These are phyloP conservation scores for Vararia minispora DNA, from an alignment of 768 basidiomycete species.

Conservation along the genomic window DNA sequence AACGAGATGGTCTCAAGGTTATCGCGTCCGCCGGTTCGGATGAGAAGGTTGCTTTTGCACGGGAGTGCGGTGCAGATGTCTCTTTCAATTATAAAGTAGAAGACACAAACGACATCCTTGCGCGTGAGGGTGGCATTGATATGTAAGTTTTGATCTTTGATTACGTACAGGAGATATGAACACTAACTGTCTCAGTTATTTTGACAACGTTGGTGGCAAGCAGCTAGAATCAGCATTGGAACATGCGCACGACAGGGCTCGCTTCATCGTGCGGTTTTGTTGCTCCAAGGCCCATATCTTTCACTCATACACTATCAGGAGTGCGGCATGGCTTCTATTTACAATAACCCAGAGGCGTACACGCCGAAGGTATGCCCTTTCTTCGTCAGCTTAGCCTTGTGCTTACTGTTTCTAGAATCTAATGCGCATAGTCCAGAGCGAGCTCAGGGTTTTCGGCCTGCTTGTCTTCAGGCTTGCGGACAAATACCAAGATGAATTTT, in stretches of 20 bases:
- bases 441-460: background rate
- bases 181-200: constrained; percentile 16
- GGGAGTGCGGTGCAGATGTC: constrained; percentile 53
- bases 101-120: constrained; percentile 37
- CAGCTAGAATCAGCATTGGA: constrained; percentile 20
- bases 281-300: background rate
- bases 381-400: background rate
- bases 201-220: constrained; percentile 23
- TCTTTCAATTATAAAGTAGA: constrained; percentile 68
- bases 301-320: constrained; percentile 9
- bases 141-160: constrained; percentile 31
- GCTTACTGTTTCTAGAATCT: background rate
- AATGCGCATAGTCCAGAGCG: background rate
- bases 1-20: constrained; percentile 39
- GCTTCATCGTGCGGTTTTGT: constrained; percentile 16
- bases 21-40: constrained; percentile 64
- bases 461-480: background rate
- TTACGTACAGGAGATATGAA: too few relatives aligned
- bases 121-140: constrained; percentile 45
- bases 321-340: constrained; percentile 13
- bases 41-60: constrained; percentile 57
- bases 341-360: background rate
- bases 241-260: constrained; percentile 6
- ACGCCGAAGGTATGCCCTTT: background rate
- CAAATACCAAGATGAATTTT: background rate